Evolutionary conservation across 768 basidiomycete species (phyloP), one percentile per base, ranked within the genome.

Genomic region (Paxillus involutus): DNA sequence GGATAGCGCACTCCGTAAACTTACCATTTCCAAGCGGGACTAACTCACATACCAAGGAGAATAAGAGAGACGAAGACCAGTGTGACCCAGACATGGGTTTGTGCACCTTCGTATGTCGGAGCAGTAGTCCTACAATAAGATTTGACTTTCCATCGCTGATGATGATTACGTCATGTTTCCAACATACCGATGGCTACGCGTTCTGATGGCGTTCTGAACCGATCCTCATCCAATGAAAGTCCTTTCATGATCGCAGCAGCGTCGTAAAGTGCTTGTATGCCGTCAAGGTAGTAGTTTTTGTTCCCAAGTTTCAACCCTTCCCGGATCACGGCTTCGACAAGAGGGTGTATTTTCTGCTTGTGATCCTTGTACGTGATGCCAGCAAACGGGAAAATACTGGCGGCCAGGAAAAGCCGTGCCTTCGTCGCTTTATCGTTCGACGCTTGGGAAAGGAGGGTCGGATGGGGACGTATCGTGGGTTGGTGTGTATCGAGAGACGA

Each of bases 251-350:
- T 49, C 8, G 65, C 49, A 0, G 79, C 74, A 6, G 85, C 86
- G 14, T 72, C 66, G 65, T 86, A 92, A 3, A 89, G 76, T 1
- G 75, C 70, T 3, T 88, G 89, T 42, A 90, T 81, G 17, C 89
- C 92, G 63, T 88, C 89, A 16, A 89, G 71, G 58, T 83, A 91
- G 63, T 90, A 85, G 57, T 88, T 83, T 61, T 89, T 87, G 17
- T 79, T 77, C 10, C 91, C 91, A 26, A 93, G 77, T 68, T 95
- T 98, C 53, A 97, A 71, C 6, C 90, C 89, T 44, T 96, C 91
- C 45, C 89, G 80, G 33, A 98, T 79, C 29, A 86, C 85, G 30
- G 82, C 82, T 50, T 89, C 85, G 6, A 86, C 78, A 1, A 83
- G 81, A 7, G 79, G 75, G 10, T 80, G 73, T 0, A 66, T 63